Conservation (phyloP, 1,284 basidiomycete genomes). For the Rhodotorula sp. region DNA sequence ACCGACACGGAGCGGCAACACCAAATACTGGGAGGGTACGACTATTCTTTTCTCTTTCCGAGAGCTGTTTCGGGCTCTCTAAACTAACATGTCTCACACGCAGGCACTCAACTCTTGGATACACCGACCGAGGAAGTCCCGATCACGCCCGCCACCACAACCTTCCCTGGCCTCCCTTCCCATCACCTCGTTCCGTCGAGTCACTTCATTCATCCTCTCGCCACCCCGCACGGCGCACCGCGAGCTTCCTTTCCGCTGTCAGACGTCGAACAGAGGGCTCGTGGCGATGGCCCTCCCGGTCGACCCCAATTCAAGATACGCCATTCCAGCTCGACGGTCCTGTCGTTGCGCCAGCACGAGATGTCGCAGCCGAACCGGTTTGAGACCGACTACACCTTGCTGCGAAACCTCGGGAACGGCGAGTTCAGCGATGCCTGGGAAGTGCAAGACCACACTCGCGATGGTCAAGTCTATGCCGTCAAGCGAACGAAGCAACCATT, state of each 20-base stretch:
- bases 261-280: slow-evolving; percentile 15
- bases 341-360: slow-evolving; percentile 38
- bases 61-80: neutral
- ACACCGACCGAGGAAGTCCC: slow-evolving; percentile 36
- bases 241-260: slow-evolving; percentile 38
- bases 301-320: slow-evolving; percentile 36
- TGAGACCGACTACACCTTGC: slow-evolving; percentile 72
- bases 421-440: slow-evolving; percentile 94
- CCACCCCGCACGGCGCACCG: slow-evolving; percentile 22
- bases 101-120: slow-evolving; percentile 33
- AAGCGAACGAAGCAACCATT: slow-evolving; percentile 89
- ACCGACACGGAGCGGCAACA: slow-evolving; percentile 31
- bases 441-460: slow-evolving; percentile 65
- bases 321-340: slow-evolving; percentile 41
- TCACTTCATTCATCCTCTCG: slow-evolving; percentile 21
- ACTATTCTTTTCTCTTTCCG: neutral
- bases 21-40: slow-evolving; percentile 31
- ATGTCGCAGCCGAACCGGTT: slow-evolving; percentile 51
- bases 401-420: slow-evolving; percentile 82
- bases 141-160: slow-evolving; percentile 30
- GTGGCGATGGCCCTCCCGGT: neutral
- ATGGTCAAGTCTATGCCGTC: slow-evolving; percentile 72
- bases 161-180: slow-evolving; percentile 24
- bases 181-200: slow-evolving; percentile 13
- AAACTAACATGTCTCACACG: neutral